Percentiles rank a stretch among this genome's conserved stretches.
phyloP scores from a whole-genome alignment of 2,329 filamentous ascomycete species.

The Cladosporium colombiae region DNA sequence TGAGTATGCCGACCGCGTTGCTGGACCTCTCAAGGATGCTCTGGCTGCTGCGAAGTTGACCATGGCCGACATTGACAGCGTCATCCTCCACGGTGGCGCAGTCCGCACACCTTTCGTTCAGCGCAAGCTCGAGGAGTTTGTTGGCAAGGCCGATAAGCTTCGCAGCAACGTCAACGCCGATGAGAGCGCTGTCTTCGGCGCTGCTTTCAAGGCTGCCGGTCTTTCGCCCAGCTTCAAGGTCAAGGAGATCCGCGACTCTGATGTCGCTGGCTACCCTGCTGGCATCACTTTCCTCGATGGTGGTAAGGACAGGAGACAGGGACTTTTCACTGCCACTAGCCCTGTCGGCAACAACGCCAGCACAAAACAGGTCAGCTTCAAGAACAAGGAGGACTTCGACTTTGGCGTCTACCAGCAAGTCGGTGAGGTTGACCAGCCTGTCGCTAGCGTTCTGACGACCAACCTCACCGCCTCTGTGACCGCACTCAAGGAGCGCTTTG shows the following conservation, averaged over 20 bases:
- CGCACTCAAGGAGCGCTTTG: conserved; percentile 74
- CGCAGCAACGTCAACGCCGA: conserved; percentile 95
- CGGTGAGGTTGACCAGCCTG: conserved; percentile 57
- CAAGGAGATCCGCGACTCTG: conserved; percentile 88
- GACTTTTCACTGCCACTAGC: conserved; percentile 78
- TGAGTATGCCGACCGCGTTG: conserved; percentile 67
- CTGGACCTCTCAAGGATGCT: conserved; percentile 69
- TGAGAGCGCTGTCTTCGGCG: conserved; percentile 93
- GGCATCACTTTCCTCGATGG: conserved; percentile 71
- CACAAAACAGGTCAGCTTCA: conserved; percentile 81
- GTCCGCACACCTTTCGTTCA: conserved; percentile 93
- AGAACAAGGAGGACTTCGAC: conserved; percentile 77
- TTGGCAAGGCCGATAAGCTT: conserved; percentile 74
- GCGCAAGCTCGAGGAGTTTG: conserved; percentile 75
- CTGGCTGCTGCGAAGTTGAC: conserved; percentile 72
- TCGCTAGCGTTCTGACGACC: conserved; percentile 69
- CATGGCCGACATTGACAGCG: conserved; percentile 75
- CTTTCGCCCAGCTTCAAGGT: conserved; percentile 95
- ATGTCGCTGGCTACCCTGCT: conserved; percentile 72
- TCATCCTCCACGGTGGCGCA: conserved; percentile 90
- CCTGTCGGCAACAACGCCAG: conserved; percentile 61
- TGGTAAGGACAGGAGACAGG: conserved; percentile 71
- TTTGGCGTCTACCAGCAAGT: conserved; percentile 78
- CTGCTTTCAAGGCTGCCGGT: conserved; percentile 88
- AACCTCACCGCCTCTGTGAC: conserved; percentile 86